A percentile compares a stretch with the other conserved stretches of the same genome.
Evolutionary conservation across 2,329 filamentous ascomycete genomes (phyloP).

Genomic region (Periconia sp.): DNA sequence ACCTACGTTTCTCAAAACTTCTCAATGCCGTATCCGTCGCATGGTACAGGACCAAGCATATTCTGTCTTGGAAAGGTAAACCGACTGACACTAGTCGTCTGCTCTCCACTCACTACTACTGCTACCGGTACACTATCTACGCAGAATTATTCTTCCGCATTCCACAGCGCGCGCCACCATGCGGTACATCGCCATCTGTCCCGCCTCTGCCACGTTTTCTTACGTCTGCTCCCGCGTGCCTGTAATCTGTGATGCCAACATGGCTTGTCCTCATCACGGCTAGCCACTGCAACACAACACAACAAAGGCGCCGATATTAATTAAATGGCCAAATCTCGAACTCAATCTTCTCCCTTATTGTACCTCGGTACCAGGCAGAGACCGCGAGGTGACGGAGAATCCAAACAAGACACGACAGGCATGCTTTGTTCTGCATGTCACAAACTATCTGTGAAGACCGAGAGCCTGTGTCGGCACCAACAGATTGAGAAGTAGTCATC

Average conservation of each 20-base stretch:
- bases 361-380: too few relatives aligned
- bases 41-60: too few relatives aligned
- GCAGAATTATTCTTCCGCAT: not conserved
- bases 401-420: not conserved
- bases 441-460: not conserved
- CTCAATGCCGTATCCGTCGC: too few relatives aligned
- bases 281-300: not conserved
- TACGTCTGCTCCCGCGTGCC: not conserved
- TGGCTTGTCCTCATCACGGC: not conserved
- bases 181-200: not conserved
- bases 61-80: too few relatives aligned
- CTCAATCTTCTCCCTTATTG: not conserved
- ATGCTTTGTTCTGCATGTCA: not conserved
- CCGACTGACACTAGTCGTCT: too few relatives aligned
- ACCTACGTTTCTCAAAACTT: too few relatives aligned
- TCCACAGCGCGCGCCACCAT: not conserved
- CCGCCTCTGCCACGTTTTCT: not conserved
- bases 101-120: too few relatives aligned
- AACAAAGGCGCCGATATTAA: too few relatives aligned
- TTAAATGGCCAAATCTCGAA: not conserved
- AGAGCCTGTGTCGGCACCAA: too few relatives aligned
- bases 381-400: not conserved
- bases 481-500: too few relatives aligned
- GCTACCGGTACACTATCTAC: too few relatives aligned
- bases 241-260: not conserved